These are phyloP conservation scores for Trypanosoma platydactyli DNA, from an alignment of 208 protist genomes.

Conservation along the genomic window DNA sequence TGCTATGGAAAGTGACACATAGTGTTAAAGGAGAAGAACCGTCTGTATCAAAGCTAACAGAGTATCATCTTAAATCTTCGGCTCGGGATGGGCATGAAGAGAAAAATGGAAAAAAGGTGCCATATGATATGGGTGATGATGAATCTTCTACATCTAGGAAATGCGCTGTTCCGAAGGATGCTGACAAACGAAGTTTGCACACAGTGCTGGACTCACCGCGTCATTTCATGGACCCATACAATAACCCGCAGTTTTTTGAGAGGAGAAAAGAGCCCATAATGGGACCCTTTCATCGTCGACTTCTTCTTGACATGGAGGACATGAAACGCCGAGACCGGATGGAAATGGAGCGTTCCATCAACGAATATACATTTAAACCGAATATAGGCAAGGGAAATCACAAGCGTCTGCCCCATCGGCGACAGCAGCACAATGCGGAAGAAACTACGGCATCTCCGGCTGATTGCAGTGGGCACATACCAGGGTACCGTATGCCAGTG, in stretches of 20 bases:
- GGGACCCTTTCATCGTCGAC: constrained; percentile 61
- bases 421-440: not conserved
- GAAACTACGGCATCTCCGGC: not conserved
- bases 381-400: not conserved
- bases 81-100: not conserved
- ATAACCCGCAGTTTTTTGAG: not conserved
- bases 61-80: not conserved
- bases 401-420: constrained; percentile 1
- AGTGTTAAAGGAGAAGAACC: not conserved
- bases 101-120: not conserved
- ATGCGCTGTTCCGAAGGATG: constrained; percentile 9
- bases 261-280: constrained; percentile 15
- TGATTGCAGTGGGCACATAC: not conserved
- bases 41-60: not conserved
- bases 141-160: constrained; percentile 19
- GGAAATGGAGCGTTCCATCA: constrained; percentile 32
- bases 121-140: not conserved
- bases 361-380: constrained; percentile 23
- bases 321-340: constrained; percentile 50
- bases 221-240: not conserved
- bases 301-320: constrained; percentile 64
- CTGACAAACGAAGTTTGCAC: not conserved
- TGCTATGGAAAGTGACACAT: not conserved
- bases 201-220: not conserved
- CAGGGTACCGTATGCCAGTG: not conserved